Conservation (phyloP, 371 early-diverging fungal species). For the Syncephalastrum sp. region DNA sequence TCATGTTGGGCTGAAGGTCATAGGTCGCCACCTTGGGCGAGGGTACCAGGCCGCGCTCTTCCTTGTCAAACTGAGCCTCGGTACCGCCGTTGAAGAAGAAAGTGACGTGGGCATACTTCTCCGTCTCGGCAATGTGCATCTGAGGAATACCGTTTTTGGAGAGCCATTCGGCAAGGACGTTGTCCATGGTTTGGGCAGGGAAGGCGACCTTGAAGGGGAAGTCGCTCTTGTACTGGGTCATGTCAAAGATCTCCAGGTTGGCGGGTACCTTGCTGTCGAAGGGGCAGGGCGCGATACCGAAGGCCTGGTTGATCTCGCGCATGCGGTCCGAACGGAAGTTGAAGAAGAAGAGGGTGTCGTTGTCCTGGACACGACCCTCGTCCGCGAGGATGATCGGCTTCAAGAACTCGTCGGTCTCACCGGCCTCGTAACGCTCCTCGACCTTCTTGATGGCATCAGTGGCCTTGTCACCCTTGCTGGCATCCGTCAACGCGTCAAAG, state of each 20-base stretch:
- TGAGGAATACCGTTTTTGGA: constrained; percentile 83
- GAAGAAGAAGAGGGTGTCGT: constrained; percentile 90
- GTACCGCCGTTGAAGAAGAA: constrained; percentile 99
- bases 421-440: constrained; percentile 78
- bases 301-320: constrained; percentile 92
- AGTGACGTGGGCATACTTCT: constrained; percentile 99
- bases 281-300: constrained; percentile 89
- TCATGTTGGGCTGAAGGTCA: constrained; percentile 97
- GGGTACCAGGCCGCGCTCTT: constrained; percentile 89
- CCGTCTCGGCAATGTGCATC: constrained; percentile 98
- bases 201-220: constrained; percentile 92
- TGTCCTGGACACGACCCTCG: constrained; percentile 75
- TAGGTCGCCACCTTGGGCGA: constrained; percentile 98
- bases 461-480: constrained; percentile 77
- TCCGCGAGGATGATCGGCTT: constrained; percentile 92
- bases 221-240: constrained; percentile 98
- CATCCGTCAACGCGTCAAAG: constrained; percentile 82
- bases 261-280: constrained; percentile 80
- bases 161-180: constrained; percentile 97
- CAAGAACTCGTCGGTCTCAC: constrained; percentile 97
- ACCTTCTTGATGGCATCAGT: constrained; percentile 72
- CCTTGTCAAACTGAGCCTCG: constrained; percentile 84
- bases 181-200: constrained; percentile 94
- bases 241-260: constrained; percentile 84
- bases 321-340: constrained; percentile 99